Conservation (phyloP, 78 protist species). For the Capsaspora owczarzaki region DNA sequence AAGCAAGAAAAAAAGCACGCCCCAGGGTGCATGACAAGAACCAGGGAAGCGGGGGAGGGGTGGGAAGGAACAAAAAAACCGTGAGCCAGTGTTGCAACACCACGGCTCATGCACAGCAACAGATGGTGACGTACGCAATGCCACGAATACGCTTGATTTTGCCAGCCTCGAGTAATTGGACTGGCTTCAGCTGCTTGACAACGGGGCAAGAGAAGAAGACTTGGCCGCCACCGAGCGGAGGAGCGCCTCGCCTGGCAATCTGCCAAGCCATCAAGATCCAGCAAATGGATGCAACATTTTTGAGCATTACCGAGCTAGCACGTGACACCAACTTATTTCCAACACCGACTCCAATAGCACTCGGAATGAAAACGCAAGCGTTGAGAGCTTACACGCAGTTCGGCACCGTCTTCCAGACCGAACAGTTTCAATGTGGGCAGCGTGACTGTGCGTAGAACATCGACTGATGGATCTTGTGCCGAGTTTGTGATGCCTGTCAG, state of each 20-base stretch:
- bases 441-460: constrained; percentile 72
- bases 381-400: no score
- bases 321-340: no score
- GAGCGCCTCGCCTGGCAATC: constrained; percentile 28
- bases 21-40: no score
- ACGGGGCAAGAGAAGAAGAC: constrained; percentile 68
- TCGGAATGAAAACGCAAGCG: no score
- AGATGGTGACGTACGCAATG: constrained; percentile 33
- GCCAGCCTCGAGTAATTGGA: constrained; percentile 65
- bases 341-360: no score
- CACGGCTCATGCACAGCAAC: background rate
- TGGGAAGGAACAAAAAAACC: no score
- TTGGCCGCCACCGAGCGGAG: constrained; percentile 88
- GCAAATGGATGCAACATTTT: background rate
- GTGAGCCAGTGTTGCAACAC: no score
- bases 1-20: no score
- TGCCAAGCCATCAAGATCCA: background rate
- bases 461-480: constrained; percentile 66
- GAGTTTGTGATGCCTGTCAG: constrained; percentile 77
- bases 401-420: constrained; percentile 73
- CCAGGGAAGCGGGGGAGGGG: no score
- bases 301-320: no score
- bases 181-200: constrained; percentile 48
- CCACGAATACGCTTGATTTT: constrained; percentile 84
- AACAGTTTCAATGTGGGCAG: constrained; percentile 69